These are phyloP conservation scores for Mycena chlorophos DNA, from an alignment of 768 basidiomycete genomes.

Conservation along the genomic window DNA sequence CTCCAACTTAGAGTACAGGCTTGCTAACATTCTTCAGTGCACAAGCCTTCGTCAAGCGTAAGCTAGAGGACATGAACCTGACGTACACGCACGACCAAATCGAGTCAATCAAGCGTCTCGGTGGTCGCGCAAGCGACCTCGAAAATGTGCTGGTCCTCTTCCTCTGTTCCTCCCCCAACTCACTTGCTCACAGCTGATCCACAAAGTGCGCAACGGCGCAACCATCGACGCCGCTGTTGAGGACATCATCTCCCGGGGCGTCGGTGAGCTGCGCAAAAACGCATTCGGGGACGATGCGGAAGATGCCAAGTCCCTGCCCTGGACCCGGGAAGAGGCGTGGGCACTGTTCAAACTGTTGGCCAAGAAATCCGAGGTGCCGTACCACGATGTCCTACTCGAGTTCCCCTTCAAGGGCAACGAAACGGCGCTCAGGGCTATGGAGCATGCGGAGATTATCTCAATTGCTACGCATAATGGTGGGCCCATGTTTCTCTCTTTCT, in stretches of 20 bases:
- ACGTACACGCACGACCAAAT: constrained; percentile 58
- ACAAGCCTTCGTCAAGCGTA: constrained; percentile 77
- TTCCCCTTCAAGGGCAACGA: constrained; percentile 95
- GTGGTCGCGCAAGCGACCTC: constrained; percentile 89
- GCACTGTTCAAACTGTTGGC: constrained; percentile 73
- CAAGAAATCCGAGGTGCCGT: constrained; percentile 70
- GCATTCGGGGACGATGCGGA: constrained; percentile 92
- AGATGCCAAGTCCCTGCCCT: constrained; percentile 78
- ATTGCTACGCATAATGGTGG: constrained; percentile 59
- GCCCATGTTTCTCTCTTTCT: background rate
- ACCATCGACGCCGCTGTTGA: constrained; percentile 79
- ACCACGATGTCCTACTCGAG: constrained; percentile 77
- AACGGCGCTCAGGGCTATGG: constrained; percentile 74
- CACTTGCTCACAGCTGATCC: constrained; percentile 58
- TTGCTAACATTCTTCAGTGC: too few relatives aligned
- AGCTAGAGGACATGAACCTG: constrained; percentile 61
- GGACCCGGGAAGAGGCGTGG: constrained; percentile 91
- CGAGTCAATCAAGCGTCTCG: constrained; percentile 68
- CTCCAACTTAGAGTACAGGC: too few relatives aligned
- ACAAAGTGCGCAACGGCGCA: constrained; percentile 79
- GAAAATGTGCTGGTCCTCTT: constrained; percentile 55
- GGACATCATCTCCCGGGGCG: constrained; percentile 79
- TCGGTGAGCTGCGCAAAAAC: constrained; percentile 83
- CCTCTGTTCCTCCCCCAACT: background rate
- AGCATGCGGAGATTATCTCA: constrained; percentile 84